These are phyloP conservation scores for Cystobasidiaceae sp. DNA, from an alignment of 1,284 basidiomycete genomes.

Conservation along the genomic window DNA sequence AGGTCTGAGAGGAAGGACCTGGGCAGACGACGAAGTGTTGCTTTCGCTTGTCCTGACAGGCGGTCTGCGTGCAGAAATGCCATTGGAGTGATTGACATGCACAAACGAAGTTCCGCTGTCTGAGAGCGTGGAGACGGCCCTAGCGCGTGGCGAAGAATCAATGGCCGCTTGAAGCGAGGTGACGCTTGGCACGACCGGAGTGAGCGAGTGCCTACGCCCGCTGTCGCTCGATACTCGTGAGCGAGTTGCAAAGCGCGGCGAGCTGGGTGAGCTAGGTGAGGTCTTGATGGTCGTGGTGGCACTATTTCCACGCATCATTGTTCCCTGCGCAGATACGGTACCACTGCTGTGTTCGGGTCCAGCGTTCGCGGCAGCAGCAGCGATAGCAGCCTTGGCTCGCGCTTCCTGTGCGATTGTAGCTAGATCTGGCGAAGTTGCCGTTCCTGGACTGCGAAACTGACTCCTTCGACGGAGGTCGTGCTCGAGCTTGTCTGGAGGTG, in stretches of 20 bases:
- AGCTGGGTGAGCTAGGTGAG: neutral
- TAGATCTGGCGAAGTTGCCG: conserved; percentile 79
- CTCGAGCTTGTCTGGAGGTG: conserved; percentile 10
- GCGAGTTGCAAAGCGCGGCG: neutral
- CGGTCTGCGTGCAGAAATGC: neutral
- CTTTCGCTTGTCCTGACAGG: neutral
- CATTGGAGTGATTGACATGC: neutral
- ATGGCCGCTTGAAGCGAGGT: conserved; percentile 11
- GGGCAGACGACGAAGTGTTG: neutral
- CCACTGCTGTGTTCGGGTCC: neutral
- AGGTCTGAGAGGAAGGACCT: neutral
- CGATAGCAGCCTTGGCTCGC: conserved; percentile 53
- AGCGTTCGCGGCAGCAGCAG: neutral
- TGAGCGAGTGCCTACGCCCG: neutral
- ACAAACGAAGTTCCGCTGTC: conserved; percentile 14
- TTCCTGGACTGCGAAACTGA: conserved; percentile 71
- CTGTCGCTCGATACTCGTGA: conserved; percentile 13
- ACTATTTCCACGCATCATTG: too few relatives aligned
- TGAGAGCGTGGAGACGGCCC: conserved; percentile 4
- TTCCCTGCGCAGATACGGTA: too few relatives aligned
- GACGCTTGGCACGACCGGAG: neutral
- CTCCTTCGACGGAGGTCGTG: conserved; percentile 52
- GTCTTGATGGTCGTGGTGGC: neutral
- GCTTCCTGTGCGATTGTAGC: conserved; percentile 74
- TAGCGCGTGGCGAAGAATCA: conserved; percentile 3